Percentiles rank a stretch among this genome's conserved stretches.
Conservation (phyloP, 2,329 filamentous ascomycete genomes). For the Rugonectria rugulosa region DNA sequence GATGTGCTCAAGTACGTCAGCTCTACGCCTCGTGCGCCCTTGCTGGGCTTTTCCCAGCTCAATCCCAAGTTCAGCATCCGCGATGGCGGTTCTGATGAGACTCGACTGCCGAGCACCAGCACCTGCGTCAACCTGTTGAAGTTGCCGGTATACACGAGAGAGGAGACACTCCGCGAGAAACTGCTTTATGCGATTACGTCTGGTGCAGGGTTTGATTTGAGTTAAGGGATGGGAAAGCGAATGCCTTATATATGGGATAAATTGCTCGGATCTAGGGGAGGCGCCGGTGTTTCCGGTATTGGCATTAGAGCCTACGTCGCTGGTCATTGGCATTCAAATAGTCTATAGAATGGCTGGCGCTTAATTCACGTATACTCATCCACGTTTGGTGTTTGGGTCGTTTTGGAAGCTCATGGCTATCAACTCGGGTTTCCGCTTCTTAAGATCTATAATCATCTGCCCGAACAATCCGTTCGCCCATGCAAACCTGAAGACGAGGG, state of each 20-base stretch:
- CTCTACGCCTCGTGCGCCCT: conserved; percentile 86
- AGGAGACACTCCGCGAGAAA: conserved; percentile 75
- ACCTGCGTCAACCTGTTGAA: conserved; percentile 97
- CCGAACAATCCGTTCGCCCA: conserved; percentile 92
- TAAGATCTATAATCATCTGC: conserved; percentile 80
- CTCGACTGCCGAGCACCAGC: conserved; percentile 89
- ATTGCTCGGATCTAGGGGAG: conserved; percentile 8
- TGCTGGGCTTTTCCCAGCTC: conserved; percentile 87
- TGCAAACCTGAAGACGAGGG: conserved; percentile 71
- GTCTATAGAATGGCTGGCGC: too few relatives aligned
- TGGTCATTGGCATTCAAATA: too few relatives aligned
- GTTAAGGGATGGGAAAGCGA: conserved; percentile 47
- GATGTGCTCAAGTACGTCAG: conserved; percentile 96
- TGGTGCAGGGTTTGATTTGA: conserved; percentile 91
- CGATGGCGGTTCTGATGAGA: conserved; percentile 67
- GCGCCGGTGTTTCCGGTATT: neutral
- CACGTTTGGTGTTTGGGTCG: conserved; percentile 11
- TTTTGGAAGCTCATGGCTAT: conserved; percentile 58
- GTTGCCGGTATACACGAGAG: conserved; percentile 79
- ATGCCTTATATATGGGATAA: conserved; percentile 5
- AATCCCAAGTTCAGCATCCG: conserved; percentile 89
- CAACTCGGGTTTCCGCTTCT: conserved; percentile 74
- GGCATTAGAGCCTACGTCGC: too few relatives aligned
- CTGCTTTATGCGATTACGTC: conserved; percentile 88
- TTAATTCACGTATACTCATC: neutral